Percentiles rank a stretch among this genome's conserved stretches.
Conservation (phyloP, 1,139 yeast genomes). For the Pichia sp. region DNA sequence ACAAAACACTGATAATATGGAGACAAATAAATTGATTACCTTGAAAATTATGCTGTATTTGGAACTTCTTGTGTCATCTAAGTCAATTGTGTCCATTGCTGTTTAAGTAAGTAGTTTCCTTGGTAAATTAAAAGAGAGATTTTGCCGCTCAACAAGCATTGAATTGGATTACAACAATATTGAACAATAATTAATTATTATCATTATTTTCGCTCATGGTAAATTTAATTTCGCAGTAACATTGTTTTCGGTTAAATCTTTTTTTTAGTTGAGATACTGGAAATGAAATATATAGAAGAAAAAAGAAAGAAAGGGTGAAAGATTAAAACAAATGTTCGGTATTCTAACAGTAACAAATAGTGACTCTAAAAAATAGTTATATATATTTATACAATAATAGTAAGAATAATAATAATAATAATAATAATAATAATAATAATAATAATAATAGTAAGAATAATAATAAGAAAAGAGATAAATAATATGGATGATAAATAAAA, state of each 20-base stretch:
- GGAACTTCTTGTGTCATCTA: constrained; percentile 23
- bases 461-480: background rate
- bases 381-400: background rate
- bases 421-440: too few relatives aligned
- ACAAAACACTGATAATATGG: constrained; percentile 40
- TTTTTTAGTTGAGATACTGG: background rate
- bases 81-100: constrained; percentile 26
- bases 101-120: background rate
- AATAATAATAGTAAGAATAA: too few relatives aligned
- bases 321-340: background rate
- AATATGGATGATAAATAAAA: background rate
- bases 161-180: too few relatives aligned
- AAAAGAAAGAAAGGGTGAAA: background rate
- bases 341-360: background rate
- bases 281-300: background rate
- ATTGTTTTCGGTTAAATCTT: background rate
- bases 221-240: too few relatives aligned
- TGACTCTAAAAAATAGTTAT: background rate
- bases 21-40: constrained; percentile 57
- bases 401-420: too few relatives aligned
- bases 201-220: too few relatives aligned
- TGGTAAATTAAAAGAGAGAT: background rate
- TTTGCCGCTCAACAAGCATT: too few relatives aligned
- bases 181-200: too few relatives aligned
- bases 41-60: constrained; percentile 39